Conservation (phyloP, 2,329 filamentous ascomycete genomes). For the Chrysoporthe deuterocubensis region DNA sequence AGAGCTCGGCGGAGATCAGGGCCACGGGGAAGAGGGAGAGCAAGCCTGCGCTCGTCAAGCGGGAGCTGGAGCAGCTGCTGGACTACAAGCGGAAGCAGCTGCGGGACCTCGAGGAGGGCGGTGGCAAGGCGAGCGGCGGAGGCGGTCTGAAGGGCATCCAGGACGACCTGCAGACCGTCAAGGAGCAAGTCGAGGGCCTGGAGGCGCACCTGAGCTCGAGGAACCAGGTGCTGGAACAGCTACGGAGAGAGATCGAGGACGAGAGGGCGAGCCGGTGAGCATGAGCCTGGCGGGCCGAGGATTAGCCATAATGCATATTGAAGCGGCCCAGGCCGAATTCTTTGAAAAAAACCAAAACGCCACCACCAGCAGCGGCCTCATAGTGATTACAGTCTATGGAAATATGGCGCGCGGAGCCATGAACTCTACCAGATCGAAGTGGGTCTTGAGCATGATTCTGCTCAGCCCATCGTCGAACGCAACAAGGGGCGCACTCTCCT, state of each 20-base stretch:
- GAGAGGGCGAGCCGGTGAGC: constrained; percentile 67
- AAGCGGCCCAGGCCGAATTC: not conserved
- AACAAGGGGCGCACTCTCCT: constrained; percentile 2
- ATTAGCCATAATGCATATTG: constrained; percentile 18
- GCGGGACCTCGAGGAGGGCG: constrained; percentile 73
- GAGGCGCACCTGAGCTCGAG: constrained; percentile 80
- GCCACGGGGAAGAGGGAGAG: constrained; percentile 70
- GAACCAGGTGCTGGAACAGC: constrained; percentile 73
- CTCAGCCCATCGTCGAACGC: constrained; percentile 21
- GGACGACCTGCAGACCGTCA: constrained; percentile 88
- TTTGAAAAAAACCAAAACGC: not conserved
- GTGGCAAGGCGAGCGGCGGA: constrained; percentile 70
- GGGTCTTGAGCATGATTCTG: constrained; percentile 15
- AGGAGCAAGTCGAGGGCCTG: constrained; percentile 90
- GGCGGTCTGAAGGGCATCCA: constrained; percentile 75
- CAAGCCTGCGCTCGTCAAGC: constrained; percentile 89
- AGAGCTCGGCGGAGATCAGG: constrained; percentile 70
- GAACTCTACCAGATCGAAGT: constrained; percentile 1
- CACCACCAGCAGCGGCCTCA: not conserved
- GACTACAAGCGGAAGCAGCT: constrained; percentile 90
- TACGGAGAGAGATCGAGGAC: constrained; percentile 83
- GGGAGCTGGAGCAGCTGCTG: constrained; percentile 89
- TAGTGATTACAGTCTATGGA: not conserved
- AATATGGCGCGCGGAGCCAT: constrained; percentile 15
- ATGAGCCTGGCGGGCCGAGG: not conserved